phyloP scores from a whole-genome alignment of 768 basidiomycete species.

The Russula ochroleuca region DNA sequence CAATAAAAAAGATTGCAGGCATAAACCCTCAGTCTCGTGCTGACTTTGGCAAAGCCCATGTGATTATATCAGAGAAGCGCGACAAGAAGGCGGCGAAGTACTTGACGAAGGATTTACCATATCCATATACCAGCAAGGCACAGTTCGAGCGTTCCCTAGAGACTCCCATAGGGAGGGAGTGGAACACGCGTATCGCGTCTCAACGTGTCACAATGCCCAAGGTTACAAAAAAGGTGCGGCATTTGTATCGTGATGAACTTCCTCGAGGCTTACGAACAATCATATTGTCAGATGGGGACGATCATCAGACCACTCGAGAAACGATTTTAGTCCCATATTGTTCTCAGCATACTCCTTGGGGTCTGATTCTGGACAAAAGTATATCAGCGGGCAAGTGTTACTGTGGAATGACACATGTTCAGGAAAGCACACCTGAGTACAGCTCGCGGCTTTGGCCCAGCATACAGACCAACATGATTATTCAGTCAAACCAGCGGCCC shows the following conservation, averaged over 20 bases:
- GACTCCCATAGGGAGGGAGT: conserved; percentile 80
- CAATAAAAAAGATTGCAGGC: conserved; percentile 79
- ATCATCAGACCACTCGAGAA: conserved; percentile 69
- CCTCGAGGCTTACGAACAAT: neutral
- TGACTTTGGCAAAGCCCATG: conserved; percentile 78
- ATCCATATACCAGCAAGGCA: conserved; percentile 88
- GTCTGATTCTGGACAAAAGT: neutral
- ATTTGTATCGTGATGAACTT: neutral
- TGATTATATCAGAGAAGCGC: conserved; percentile 93
- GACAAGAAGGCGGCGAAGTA: conserved; percentile 94
- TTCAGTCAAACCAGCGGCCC: neutral
- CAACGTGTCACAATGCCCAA: conserved; percentile 80
- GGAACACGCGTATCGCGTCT: conserved; percentile 86
- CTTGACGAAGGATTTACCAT: conserved; percentile 84
- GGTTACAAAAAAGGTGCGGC: conserved; percentile 77
- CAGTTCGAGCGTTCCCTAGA: conserved; percentile 88
- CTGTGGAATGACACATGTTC: neutral
- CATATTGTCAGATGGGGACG: conserved; percentile 52
- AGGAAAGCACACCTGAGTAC: neutral
- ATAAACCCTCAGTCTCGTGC: conserved; percentile 74
- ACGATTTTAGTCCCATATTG: conserved; percentile 33
- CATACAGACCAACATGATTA: neutral
- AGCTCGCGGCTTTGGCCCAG: neutral
- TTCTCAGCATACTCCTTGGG: neutral
- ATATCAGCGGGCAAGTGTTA: neutral